A percentile compares a stretch with the other conserved stretches of the same genome.
These are phyloP conservation scores for Moesziomyces parantarcticus DNA, from an alignment of 1,284 basidiomycete species.

Conservation along the genomic window DNA sequence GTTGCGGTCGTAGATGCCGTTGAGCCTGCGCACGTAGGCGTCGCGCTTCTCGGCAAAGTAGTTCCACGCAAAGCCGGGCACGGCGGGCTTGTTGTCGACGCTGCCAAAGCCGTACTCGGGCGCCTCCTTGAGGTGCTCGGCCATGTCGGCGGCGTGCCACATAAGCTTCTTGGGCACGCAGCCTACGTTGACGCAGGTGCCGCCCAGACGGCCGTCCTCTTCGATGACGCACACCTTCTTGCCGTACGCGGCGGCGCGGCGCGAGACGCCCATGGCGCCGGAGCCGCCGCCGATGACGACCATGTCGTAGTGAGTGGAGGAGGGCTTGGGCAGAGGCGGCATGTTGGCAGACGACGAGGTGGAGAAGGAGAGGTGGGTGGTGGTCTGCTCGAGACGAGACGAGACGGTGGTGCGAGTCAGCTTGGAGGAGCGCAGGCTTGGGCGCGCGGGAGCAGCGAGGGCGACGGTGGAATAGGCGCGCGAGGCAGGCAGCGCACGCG, in stretches of 20 bases:
- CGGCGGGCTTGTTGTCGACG: conserved; percentile 56
- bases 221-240: conserved; percentile 94
- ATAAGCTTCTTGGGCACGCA: conserved; percentile 79
- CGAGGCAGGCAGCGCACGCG: conserved; percentile 36
- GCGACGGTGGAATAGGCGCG: conserved; percentile 7
- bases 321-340: conserved; percentile 62
- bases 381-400: conserved; percentile 26
- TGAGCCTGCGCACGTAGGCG: conserved; percentile 89
- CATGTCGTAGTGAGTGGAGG: conserved; percentile 60
- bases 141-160: conserved; percentile 94
- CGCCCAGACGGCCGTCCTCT: conserved; percentile 80
- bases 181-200: conserved; percentile 94
- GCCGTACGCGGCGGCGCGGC: conserved; percentile 86
- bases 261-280: conserved; percentile 66
- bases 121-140: conserved; percentile 81
- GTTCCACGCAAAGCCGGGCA: conserved; percentile 82
- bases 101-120: conserved; percentile 80
- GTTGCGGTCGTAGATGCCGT: conserved; percentile 86
- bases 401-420: conserved; percentile 22
- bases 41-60: conserved; percentile 93
- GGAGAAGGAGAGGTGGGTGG: conserved; percentile 34
- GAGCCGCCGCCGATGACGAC: conserved; percentile 67
- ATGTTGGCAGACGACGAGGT: conserved; percentile 37
- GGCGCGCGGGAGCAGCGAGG: not conserved
- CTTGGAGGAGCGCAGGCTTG: conserved; percentile 11